phyloP scores from a whole-genome alignment of 177 flowering plant species.

The Tripterygium wilfordii region DNA sequence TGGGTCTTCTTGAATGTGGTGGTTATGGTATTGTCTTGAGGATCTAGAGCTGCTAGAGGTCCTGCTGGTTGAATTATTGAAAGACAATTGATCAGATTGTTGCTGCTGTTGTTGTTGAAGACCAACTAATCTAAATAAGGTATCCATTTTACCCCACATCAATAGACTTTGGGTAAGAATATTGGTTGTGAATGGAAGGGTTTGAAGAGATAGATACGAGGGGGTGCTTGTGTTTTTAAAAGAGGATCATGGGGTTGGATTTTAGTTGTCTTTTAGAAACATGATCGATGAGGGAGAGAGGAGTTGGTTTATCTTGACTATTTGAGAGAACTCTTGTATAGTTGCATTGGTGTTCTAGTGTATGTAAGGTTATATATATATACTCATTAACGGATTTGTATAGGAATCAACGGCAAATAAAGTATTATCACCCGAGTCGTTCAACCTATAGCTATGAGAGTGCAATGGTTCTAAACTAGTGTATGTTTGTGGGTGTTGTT shows the following conservation, averaged over 20 bases:
- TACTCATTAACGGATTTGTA: no score
- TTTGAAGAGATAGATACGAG: conserved; percentile 6
- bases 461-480: no score
- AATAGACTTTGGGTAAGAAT: conserved; percentile 9
- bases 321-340: no score
- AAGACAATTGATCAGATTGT: conserved; percentile 57
- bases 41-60: conserved; percentile 69
- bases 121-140: conserved; percentile 85
- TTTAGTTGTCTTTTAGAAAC: conserved; percentile 23
- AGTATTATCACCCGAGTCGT: no score
- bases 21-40: conserved; percentile 29
- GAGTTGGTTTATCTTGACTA: no score
- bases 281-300: conserved; percentile 1
- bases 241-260: conserved; percentile 38
- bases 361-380: no score
- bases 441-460: no score
- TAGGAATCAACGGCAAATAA: no score
- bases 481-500: no score
- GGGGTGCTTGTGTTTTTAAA: conserved; percentile 26
- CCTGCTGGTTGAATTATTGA: conserved; percentile 51
- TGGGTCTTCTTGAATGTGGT: conserved; percentile 36
- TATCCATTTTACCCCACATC: conserved; percentile 75
- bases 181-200: not conserved
- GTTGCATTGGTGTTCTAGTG: no score
- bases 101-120: conserved; percentile 20